Evolutionary conservation across 2,329 filamentous ascomycete genomes (phyloP).

Genomic region (Sclerotiophoma versabilis): DNA sequence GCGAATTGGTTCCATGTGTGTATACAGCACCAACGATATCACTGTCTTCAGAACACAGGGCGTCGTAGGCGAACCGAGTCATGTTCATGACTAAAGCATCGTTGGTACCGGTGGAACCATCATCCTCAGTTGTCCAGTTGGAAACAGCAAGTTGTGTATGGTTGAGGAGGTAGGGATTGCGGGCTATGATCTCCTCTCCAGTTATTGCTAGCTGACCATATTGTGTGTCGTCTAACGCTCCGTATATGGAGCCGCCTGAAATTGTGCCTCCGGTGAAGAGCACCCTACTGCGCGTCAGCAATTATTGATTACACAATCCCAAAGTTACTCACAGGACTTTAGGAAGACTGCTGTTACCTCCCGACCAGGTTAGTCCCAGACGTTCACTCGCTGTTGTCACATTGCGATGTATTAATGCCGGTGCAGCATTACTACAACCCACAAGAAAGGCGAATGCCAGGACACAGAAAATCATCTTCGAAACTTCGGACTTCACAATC

Average conservation of each 20-base stretch:
- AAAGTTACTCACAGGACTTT: background rate
- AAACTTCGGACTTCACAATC: background rate
- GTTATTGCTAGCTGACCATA: constrained; percentile 36
- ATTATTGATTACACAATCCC: background rate
- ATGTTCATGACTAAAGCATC: constrained; percentile 43
- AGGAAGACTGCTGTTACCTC: background rate
- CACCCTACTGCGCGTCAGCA: constrained; percentile 21
- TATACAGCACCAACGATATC: constrained; percentile 39
- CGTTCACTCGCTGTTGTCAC: background rate
- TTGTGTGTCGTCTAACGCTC: constrained; percentile 39
- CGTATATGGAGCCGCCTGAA: constrained; percentile 34
- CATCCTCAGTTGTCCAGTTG: constrained; percentile 29
- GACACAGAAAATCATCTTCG: background rate
- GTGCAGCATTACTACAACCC: background rate
- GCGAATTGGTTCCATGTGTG: constrained; percentile 40
- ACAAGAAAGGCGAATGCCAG: background rate
- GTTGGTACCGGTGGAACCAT: constrained; percentile 36
- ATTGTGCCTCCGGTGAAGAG: constrained; percentile 40
- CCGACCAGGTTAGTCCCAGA: background rate
- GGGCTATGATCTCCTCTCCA: constrained; percentile 36
- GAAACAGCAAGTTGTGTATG: constrained; percentile 40
- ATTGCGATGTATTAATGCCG: background rate
- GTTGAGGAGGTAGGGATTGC: constrained; percentile 37
- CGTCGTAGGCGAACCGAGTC: constrained; percentile 31
- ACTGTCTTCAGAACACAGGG: constrained; percentile 34